phyloP scores from a whole-genome alignment of 257 asterid genomes.

The Solanum ossicruentum region DNA sequence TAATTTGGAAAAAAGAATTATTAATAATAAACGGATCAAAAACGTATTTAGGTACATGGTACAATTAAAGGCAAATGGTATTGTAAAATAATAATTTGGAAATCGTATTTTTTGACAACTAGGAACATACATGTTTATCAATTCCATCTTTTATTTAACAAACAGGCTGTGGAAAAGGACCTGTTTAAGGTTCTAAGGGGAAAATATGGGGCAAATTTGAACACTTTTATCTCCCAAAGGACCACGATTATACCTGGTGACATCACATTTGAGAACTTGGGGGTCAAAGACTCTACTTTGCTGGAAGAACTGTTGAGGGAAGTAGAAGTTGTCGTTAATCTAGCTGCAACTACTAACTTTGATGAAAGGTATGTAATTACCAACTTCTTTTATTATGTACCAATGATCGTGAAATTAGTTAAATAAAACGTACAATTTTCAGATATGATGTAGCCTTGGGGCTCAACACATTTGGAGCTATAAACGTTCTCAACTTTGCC shows the following conservation, averaged over 20 bases:
- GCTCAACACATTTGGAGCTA: slow-evolving; percentile 59
- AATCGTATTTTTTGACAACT: no score
- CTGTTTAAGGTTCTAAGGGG: slow-evolving; percentile 27
- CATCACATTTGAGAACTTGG: slow-evolving; percentile 24
- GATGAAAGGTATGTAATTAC: slow-evolving; percentile 34
- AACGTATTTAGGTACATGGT: background rate
- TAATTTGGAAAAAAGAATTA: background rate
- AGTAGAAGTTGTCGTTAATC: slow-evolving; percentile 38
- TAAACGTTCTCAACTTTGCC: slow-evolving; percentile 44
- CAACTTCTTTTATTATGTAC: background rate
- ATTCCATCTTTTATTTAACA: background rate
- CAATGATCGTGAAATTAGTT: background rate
- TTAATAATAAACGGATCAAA: background rate
- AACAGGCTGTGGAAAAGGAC: slow-evolving; percentile 25
- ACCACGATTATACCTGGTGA: slow-evolving; percentile 29
- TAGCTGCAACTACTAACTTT: slow-evolving; percentile 53
- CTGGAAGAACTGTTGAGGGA: slow-evolving; percentile 9
- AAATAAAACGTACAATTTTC: background rate
- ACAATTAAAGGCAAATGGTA: background rate
- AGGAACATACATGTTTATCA: background rate
- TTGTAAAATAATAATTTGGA: background rate
- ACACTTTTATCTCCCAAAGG: slow-evolving; percentile 14
- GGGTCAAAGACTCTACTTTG: slow-evolving; percentile 18
- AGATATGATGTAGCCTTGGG: slow-evolving; percentile 60
- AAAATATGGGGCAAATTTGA: slow-evolving; percentile 23